Evolutionary conservation across 2,329 filamentous ascomycete species (phyloP), one percentile per base, ranked within the genome.

Genomic region (Microcyclospora pomicola): DNA sequence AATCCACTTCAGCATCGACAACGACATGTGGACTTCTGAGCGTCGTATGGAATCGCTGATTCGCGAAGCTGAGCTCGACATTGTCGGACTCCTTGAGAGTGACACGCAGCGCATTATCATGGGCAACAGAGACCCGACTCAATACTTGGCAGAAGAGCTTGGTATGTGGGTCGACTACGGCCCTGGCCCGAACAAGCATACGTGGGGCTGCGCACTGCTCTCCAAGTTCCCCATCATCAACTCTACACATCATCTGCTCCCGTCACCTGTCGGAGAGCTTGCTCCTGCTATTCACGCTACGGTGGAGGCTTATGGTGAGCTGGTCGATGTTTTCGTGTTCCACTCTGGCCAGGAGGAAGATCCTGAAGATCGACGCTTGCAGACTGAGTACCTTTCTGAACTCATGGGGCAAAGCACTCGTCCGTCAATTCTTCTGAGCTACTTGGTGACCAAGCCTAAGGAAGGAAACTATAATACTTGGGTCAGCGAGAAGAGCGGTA

Each of bases 101-200:
- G 91, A 98, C 58, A 72, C 84, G 28, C 91, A 98, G 64, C 83
- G 88, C 49, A 94, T 98, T 64, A 98, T 98, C 67, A 98, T 96
- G 91, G 91, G 91, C 54, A 98, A 96, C 64, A 82, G 91, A 48
- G 91, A 98, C 58, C 82, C 84, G 7, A 95, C 91, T 1, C 91
- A 96, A 58, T 92, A 84, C 62, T 73, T 98, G 7, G 87, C 91
- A 14, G 88, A 96, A 59, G 87, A 98, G 49, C 72, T 98, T 9
- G 91, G 91, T 50, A 98, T 98, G 91, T 98, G 95, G 55, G 87
- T 92, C 35, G 91, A 98, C 65, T 95, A 86, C 54, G 91, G 91
- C 39, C 91, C 91, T 24, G 91, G 91, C 2, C 91, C 91, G 6
- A 94, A 98, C 72, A 98, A 96, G 66, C 91, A 98, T 65, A 98